phyloP scores from a whole-genome alignment of 805 yeast species.

The Teunomyces tritomae region DNA sequence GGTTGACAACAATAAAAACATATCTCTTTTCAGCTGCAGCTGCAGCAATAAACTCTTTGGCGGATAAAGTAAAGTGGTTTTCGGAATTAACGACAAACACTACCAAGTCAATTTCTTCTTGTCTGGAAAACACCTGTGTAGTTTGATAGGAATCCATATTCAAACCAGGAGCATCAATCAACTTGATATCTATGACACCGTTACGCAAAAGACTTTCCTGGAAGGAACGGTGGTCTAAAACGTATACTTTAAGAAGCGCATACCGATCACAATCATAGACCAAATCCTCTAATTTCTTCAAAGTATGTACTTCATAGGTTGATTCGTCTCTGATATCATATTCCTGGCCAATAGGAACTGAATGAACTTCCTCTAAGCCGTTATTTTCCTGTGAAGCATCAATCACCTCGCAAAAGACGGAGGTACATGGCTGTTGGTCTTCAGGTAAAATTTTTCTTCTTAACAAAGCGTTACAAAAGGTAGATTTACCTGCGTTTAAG shows the following conservation, averaged over 20 bases:
- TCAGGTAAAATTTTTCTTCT: constrained; percentile 80
- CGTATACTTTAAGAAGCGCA: constrained; percentile 73
- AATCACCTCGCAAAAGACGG: constrained; percentile 90
- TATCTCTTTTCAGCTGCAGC: constrained; percentile 90
- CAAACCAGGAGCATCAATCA: constrained; percentile 97
- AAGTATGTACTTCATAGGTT: constrained; percentile 55
- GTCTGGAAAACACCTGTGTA: constrained; percentile 90
- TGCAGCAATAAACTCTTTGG: constrained; percentile 86
- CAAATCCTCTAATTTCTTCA: constrained; percentile 61
- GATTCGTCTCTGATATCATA: constrained; percentile 59
- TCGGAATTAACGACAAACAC: constrained; percentile 96
- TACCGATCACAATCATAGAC: constrained; percentile 74
- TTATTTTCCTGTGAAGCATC: constrained; percentile 72
- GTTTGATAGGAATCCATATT: constrained; percentile 93
- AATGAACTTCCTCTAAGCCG: constrained; percentile 88
- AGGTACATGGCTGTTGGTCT: constrained; percentile 97
- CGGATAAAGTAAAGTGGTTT: constrained; percentile 91
- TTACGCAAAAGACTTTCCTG: constrained; percentile 74
- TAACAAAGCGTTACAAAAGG: constrained; percentile 88
- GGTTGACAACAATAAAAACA: constrained; percentile 90
- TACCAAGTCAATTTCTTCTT: constrained; percentile 94
- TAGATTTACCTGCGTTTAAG: constrained; percentile 92
- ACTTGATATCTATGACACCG: constrained; percentile 86
- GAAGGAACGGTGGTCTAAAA: constrained; percentile 67
- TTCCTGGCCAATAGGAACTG: constrained; percentile 57